These are phyloP conservation scores for Kluyveromyces dobzhanskii DNA, from an alignment of 805 yeast genomes.

Conservation along the genomic window DNA sequence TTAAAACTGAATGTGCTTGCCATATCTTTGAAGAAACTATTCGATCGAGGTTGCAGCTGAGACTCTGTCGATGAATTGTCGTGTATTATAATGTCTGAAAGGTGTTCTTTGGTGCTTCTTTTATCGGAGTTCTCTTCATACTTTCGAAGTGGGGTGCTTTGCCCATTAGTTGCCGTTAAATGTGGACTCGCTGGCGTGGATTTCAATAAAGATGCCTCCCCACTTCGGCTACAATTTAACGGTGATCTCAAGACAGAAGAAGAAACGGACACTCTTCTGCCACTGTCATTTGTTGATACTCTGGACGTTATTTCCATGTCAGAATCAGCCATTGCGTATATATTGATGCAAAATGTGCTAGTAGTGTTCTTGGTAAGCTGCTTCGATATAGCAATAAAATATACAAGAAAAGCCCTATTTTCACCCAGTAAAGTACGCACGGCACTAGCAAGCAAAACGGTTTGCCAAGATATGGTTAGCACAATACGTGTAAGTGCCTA, in stretches of 20 bases:
- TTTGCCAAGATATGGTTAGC: no score
- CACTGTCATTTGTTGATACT: background rate
- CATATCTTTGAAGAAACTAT: conserved; percentile 18
- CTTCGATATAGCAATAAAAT: no score
- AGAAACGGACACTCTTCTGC: background rate
- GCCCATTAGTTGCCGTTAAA: conserved; percentile 12
- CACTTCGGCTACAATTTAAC: conserved; percentile 2
- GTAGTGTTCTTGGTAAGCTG: no score
- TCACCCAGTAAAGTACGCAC: no score
- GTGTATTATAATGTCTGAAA: background rate
- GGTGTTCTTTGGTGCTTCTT: conserved; percentile 3
- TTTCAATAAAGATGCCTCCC: conserved; percentile 11
- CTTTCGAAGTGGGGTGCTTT: conserved; percentile 1
- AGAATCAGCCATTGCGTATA: background rate
- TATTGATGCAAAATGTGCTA: no score
- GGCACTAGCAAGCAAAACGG: no score
- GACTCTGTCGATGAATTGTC: background rate
- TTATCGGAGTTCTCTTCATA: background rate
- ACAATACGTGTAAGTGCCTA: no score
- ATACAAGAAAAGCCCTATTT: no score
- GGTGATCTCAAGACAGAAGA: conserved; percentile 1
- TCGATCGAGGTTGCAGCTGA: conserved; percentile 6
- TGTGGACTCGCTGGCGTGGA: conserved; percentile 26
- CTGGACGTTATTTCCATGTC: background rate
- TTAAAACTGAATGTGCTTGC: conserved; percentile 15